A percentile compares a stretch with the other conserved stretches of the same genome.
These are phyloP conservation scores for Rhodotorula sp. DNA, from an alignment of 1,284 basidiomycete genomes.

Conservation along the genomic window DNA sequence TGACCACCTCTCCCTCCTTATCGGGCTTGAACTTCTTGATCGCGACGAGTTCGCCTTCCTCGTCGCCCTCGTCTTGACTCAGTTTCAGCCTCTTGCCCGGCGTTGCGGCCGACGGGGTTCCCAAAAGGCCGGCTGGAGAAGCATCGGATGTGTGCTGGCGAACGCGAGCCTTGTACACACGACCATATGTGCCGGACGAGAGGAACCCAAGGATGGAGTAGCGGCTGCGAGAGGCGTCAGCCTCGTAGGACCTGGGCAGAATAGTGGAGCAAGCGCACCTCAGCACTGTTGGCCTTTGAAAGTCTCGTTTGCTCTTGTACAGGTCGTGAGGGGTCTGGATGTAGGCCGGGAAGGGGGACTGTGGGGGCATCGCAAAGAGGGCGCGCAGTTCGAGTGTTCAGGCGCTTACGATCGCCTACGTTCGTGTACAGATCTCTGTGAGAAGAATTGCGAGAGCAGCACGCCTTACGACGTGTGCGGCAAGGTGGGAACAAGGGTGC, in stretches of 20 bases:
- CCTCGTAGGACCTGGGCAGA: too few relatives aligned
- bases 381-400: too few relatives aligned
- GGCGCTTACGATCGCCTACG: too few relatives aligned
- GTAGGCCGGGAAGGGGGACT: neutral
- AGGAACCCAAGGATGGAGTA: conserved; percentile 96
- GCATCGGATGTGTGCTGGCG: conserved; percentile 29
- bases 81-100: conserved; percentile 38
- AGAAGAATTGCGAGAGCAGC: too few relatives aligned
- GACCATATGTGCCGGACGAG: conserved; percentile 94
- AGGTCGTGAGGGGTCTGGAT: conserved; percentile 24
- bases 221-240: conserved; percentile 4
- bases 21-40: conserved; percentile 99
- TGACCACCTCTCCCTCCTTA: conserved; percentile 86
- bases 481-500: neutral
- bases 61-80: conserved; percentile 58
- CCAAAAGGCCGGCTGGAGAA: conserved; percentile 37
- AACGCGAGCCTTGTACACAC: conserved; percentile 90
- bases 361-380: conserved; percentile 3
- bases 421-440: too few relatives aligned
- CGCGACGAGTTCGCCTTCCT: conserved; percentile 72
- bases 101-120: conserved; percentile 34
- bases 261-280: neutral
- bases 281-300: conserved; percentile 39
- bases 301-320: conserved; percentile 37
- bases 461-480: too few relatives aligned